phyloP scores from a whole-genome alignment of 2,329 filamentous ascomycete genomes.

The Aquanectria penicillioides region DNA sequence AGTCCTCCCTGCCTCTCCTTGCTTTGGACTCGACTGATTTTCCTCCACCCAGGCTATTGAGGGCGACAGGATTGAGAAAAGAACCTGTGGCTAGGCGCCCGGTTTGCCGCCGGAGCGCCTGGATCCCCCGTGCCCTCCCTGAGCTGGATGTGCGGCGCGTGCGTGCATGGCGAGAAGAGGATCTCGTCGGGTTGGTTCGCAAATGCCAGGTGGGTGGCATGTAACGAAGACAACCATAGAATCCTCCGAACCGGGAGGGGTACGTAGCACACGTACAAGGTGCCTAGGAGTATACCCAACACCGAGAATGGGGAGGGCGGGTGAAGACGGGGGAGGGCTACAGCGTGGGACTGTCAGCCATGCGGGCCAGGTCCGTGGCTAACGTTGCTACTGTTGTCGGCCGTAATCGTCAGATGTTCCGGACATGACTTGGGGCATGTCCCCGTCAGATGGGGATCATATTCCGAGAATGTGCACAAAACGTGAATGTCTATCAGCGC shows the following conservation, averaged over 20 bases:
- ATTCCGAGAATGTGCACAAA: slow-evolving; percentile 12
- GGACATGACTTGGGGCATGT: background rate
- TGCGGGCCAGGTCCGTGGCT: slow-evolving; percentile 7
- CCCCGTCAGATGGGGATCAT: background rate
- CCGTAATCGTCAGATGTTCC: slow-evolving; percentile 17
- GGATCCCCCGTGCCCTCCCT: slow-evolving; percentile 5
- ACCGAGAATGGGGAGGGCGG: background rate
- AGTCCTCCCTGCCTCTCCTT: slow-evolving; percentile 6
- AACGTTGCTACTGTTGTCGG: slow-evolving; percentile 10
- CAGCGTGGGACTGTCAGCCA: background rate
- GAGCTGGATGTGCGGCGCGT: slow-evolving; percentile 1
- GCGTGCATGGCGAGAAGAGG: slow-evolving; percentile 7
- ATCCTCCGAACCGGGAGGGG: slow-evolving; percentile 12
- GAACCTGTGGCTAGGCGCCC: slow-evolving; percentile 11
- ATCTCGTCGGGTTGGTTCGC: slow-evolving; percentile 15
- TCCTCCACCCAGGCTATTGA: background rate
- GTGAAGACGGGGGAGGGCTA: background rate
- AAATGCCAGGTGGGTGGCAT: slow-evolving; percentile 1
- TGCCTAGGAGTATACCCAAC: background rate
- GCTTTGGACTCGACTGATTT: background rate
- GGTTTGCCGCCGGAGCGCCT: slow-evolving; percentile 19
- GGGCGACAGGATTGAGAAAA: background rate
- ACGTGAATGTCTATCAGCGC: too few relatives aligned
- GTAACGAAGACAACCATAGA: background rate
- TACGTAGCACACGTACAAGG: slow-evolving; percentile 1